Evolutionary conservation across 768 basidiomycete species (phyloP).

Genomic region (Stropharia rugosoannulata): DNA sequence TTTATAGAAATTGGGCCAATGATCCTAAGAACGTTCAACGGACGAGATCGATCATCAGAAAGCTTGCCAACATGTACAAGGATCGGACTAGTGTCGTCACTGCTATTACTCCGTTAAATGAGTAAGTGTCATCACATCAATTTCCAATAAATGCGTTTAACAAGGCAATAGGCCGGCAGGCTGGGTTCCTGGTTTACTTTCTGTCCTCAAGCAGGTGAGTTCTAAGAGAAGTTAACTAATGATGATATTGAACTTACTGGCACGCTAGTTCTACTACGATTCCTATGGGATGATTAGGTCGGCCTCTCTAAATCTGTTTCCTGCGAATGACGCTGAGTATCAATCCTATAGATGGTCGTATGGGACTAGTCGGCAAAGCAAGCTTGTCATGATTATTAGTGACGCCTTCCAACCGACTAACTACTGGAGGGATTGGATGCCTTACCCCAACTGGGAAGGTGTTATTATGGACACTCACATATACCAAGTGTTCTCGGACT

Average conservation of each 20-base stretch:
- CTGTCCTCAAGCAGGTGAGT: conserved; percentile 38
- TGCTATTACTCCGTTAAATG: conserved; percentile 72
- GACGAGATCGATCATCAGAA: conserved; percentile 60
- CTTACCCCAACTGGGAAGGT: too few relatives aligned
- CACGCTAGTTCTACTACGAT: conserved; percentile 59
- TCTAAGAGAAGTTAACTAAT: neutral
- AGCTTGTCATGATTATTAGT: too few relatives aligned
- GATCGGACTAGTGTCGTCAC: conserved; percentile 52
- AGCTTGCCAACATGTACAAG: conserved; percentile 55
- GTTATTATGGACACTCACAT: too few relatives aligned
- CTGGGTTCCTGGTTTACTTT: conserved; percentile 34
- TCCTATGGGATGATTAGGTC: conserved; percentile 59
- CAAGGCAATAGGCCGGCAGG: neutral
- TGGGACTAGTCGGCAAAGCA: too few relatives aligned
- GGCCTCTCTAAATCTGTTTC: conserved; percentile 34
- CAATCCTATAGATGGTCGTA: too few relatives aligned
- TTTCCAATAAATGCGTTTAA: neutral
- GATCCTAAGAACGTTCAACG: conserved; percentile 62
- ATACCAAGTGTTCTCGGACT: too few relatives aligned
- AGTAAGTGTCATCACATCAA: conserved; percentile 38
- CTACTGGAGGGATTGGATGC: too few relatives aligned
- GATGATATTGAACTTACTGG: neutral
- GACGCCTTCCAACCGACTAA: too few relatives aligned
- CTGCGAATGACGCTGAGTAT: conserved; percentile 54
- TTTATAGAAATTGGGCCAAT: conserved; percentile 56